phyloP scores from a whole-genome alignment of 306 rosid species.

The Rosa lucieae region DNA sequence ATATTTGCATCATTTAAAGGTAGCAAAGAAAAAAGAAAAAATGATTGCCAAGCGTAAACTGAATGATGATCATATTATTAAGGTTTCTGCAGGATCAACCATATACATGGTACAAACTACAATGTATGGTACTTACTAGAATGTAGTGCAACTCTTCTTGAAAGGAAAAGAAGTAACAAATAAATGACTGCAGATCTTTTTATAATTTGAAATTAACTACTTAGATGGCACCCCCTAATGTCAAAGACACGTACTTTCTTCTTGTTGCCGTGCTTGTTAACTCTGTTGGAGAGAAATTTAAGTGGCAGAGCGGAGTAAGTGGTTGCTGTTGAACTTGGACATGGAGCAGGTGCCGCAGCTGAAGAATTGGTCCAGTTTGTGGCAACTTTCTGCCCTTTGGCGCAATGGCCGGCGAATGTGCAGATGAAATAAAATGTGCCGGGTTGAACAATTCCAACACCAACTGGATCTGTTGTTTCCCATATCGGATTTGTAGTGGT shows the following conservation, averaged over 20 bases:
- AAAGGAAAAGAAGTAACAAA: neutral
- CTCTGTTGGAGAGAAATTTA: neutral
- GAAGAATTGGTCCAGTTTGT: conserved; percentile 22
- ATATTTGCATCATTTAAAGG: no score
- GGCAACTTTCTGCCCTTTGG: conserved; percentile 48
- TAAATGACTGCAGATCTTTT: neutral
- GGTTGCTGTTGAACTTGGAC: neutral
- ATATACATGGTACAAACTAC: neutral
- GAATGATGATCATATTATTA: no score
- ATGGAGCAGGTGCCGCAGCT: conserved; percentile 6
- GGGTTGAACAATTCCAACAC: neutral
- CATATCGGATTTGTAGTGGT: neutral
- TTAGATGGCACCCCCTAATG: neutral
- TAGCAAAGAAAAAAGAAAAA: no score
- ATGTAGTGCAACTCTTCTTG: neutral
- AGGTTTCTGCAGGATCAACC: neutral
- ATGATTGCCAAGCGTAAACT: neutral
- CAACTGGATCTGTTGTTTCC: conserved; percentile 20
- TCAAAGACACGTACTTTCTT: no score
- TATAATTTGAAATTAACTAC: neutral
- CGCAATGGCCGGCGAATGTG: conserved; percentile 34
- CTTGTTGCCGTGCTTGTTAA: neutral
- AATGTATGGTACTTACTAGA: neutral
- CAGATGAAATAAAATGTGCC: conserved; percentile 39
- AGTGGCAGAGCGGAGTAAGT: neutral